These are phyloP conservation scores for Fraxinus excelsior DNA, from an alignment of 257 asterid genomes.

Conservation along the genomic window DNA sequence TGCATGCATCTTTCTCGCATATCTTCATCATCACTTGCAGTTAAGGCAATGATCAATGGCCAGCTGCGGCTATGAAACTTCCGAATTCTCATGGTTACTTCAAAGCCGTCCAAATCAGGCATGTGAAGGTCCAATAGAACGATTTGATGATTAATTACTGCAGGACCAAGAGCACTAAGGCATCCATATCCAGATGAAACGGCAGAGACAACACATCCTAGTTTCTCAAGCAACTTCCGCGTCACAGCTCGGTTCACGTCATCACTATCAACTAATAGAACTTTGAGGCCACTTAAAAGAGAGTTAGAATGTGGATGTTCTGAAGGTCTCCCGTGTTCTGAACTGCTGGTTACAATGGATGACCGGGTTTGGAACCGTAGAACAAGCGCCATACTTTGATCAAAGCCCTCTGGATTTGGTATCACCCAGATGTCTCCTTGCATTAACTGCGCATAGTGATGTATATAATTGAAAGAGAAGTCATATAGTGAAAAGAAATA, in stretches of 20 bases:
- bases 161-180: slow-evolving; percentile 58
- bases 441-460: slow-evolving; percentile 64
- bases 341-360: slow-evolving; percentile 39
- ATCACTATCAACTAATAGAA: slow-evolving; percentile 79
- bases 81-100: slow-evolving; percentile 66
- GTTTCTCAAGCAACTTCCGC: slow-evolving; percentile 72
- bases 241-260: slow-evolving; percentile 80
- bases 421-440: slow-evolving; percentile 87
- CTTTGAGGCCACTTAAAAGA: slow-evolving; percentile 61
- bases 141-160: slow-evolving; percentile 44
- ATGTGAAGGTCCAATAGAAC: slow-evolving; percentile 81
- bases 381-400: slow-evolving; percentile 77
- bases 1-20: slow-evolving; percentile 56
- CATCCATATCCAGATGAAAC: slow-evolving; percentile 85
- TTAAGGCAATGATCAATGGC: slow-evolving; percentile 78
- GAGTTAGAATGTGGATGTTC: slow-evolving; percentile 50
- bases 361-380: slow-evolving; percentile 68
- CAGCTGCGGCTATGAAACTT: slow-evolving; percentile 65
- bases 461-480: no score
- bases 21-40: slow-evolving; percentile 57
- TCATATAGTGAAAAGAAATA: not conserved
- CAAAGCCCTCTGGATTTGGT: slow-evolving; percentile 63
- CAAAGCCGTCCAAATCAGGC: slow-evolving; percentile 84
- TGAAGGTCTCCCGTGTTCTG: slow-evolving; percentile 61
- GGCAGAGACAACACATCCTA: slow-evolving; percentile 69